These are phyloP conservation scores for Nelumbo lutea DNA, from an alignment of 164 flowering plant species.

Conservation along the genomic window DNA sequence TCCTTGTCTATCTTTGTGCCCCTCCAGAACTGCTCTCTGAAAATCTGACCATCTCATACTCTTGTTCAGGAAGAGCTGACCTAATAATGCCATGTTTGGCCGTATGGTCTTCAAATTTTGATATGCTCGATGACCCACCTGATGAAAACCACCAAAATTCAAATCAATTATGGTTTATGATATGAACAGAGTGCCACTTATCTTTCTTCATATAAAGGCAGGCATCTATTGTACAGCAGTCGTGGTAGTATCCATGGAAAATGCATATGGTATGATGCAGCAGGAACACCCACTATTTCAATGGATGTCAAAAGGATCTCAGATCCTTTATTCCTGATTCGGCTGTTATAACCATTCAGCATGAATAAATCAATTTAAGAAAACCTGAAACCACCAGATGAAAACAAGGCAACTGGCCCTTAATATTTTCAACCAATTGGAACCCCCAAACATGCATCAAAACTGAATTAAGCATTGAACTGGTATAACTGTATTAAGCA, in stretches of 20 bases:
- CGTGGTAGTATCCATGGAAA: too few relatives aligned
- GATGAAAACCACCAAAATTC: constrained; percentile 15
- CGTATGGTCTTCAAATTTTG: constrained; percentile 79
- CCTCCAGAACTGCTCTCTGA: constrained; percentile 58
- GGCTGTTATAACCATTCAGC: too few relatives aligned
- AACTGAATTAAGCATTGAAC: background rate
- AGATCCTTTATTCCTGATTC: too few relatives aligned
- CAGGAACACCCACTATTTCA: too few relatives aligned
- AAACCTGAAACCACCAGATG: too few relatives aligned
- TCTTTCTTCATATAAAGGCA: too few relatives aligned
- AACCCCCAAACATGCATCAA: background rate
- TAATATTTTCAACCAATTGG: too few relatives aligned
- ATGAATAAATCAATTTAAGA: too few relatives aligned
- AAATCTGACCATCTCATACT: constrained; percentile 81
- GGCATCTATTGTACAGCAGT: too few relatives aligned
- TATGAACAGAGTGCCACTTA: background rate
- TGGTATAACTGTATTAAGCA: background rate
- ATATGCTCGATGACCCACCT: constrained; percentile 89
- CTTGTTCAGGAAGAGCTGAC: constrained; percentile 83
- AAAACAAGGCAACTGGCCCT: too few relatives aligned
- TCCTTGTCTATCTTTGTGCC: constrained; percentile 81
- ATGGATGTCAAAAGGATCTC: too few relatives aligned
- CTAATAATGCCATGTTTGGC: constrained; percentile 91
- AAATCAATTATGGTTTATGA: background rate
- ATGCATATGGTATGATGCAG: too few relatives aligned